phyloP scores from a whole-genome alignment of 345 rosid species.

The Salix suchowensis region DNA sequence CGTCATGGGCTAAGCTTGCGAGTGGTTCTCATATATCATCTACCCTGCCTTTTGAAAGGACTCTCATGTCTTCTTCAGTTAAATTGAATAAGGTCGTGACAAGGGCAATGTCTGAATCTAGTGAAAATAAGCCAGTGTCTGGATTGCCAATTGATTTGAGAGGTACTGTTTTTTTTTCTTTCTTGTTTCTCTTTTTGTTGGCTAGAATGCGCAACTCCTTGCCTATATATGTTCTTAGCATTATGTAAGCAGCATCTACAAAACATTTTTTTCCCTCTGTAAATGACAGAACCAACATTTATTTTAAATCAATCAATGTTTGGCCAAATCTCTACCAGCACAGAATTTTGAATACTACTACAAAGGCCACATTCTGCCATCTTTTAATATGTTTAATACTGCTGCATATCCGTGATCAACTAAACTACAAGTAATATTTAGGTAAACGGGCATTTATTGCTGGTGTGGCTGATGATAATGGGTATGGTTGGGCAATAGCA shows the following conservation, averaged over 20 bases:
- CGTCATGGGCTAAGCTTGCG: constrained; percentile 49
- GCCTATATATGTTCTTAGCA: not conserved
- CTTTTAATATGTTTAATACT: not conserved
- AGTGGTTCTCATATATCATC: constrained; percentile 47
- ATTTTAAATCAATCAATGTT: too few relatives aligned
- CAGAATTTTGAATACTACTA: not conserved
- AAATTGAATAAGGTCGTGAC: constrained; percentile 40
- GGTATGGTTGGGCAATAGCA: constrained; percentile 99
- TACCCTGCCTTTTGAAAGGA: constrained; percentile 31
- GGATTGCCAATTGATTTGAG: constrained; percentile 81
- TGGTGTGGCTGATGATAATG: constrained; percentile 95
- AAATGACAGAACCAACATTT: not conserved
- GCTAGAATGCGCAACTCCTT: not conserved
- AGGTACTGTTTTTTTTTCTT: constrained; percentile 37
- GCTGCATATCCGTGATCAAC: not conserved
- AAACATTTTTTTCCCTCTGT: not conserved
- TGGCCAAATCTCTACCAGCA: too few relatives aligned
- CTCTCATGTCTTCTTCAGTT: constrained; percentile 28
- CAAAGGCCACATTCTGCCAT: not conserved
- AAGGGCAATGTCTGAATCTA: constrained; percentile 58
- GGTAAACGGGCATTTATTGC: constrained; percentile 97
- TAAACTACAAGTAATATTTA: constrained; percentile 15
- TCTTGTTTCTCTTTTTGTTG: not conserved
- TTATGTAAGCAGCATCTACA: not conserved
- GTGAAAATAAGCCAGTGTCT: constrained; percentile 43